These are phyloP conservation scores for Primulina huaijiensis DNA, from an alignment of 257 asterid species.

Conservation along the genomic window DNA sequence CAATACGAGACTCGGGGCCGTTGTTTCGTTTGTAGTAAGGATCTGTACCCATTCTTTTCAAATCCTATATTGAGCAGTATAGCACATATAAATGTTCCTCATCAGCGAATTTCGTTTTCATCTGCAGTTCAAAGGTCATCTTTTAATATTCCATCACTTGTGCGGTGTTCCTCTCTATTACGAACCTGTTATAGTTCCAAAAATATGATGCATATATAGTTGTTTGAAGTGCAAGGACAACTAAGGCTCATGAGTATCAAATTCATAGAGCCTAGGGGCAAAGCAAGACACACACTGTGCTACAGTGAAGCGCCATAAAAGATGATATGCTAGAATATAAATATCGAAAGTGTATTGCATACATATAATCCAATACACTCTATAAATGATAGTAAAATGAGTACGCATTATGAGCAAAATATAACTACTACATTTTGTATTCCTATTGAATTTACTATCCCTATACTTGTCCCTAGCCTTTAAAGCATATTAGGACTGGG, in stretches of 20 bases:
- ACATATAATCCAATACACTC: background rate
- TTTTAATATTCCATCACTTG: background rate
- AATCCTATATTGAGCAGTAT: constrained; percentile 5
- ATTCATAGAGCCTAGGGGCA: background rate
- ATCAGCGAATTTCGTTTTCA: background rate
- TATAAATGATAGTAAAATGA: background rate
- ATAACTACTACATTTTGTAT: too few relatives aligned
- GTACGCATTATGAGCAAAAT: too few relatives aligned
- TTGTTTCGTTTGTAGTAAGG: background rate
- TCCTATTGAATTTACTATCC: background rate
- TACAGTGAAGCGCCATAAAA: background rate
- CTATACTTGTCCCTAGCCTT: background rate
- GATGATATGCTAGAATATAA: background rate
- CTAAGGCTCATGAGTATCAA: background rate
- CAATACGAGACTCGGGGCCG: background rate
- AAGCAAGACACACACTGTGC: background rate
- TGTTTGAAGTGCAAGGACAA: background rate
- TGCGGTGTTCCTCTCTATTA: constrained; percentile 5
- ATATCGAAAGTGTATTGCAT: background rate
- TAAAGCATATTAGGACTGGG: background rate
- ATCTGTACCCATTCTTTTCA: background rate
- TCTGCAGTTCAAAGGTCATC: constrained; percentile 11
- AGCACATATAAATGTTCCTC: background rate
- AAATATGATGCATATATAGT: background rate
- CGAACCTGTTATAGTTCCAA: background rate